Percentiles rank a stretch among this genome's conserved stretches.
Conservation (phyloP, 331 rosid species). For the Arachis monticola region DNA sequence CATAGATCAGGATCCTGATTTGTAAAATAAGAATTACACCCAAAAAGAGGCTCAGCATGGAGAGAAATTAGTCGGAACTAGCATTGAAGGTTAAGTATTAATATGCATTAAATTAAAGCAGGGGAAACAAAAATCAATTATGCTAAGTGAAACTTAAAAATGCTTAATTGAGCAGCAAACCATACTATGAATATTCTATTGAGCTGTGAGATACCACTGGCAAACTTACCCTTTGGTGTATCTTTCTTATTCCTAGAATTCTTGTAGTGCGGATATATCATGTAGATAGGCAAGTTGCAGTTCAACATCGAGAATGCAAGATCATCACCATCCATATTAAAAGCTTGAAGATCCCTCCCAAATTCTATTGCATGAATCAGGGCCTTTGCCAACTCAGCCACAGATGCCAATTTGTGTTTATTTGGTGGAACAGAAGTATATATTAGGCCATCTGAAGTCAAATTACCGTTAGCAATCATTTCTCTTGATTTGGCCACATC, state of each 20-base stretch:
- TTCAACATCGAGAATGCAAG: conserved; percentile 73
- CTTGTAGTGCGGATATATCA: conserved; percentile 89
- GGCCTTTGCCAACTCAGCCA: conserved; percentile 44
- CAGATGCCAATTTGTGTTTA: conserved; percentile 51
- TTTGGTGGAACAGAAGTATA: conserved; percentile 45
- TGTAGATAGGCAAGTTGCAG: conserved; percentile 77
- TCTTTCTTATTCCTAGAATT: conserved; percentile 65
- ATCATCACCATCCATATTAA: conserved; percentile 58
- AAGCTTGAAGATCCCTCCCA: conserved; percentile 60
- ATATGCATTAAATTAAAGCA: conserved; percentile 7
- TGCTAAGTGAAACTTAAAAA: conserved; percentile 30
- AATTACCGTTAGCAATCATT: conserved; percentile 51
- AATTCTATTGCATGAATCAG: conserved; percentile 47
- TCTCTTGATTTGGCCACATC: conserved; percentile 56
- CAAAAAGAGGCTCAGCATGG: background rate
- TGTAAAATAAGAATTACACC: conserved; percentile 18
- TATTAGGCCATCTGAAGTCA: conserved; percentile 42
- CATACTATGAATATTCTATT: conserved; percentile 86
- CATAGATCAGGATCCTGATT: conserved; percentile 43
- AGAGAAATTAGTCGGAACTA: conserved; percentile 16
- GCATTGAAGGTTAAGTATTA: conserved; percentile 1
- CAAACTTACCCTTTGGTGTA: conserved; percentile 65
- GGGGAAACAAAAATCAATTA: background rate
- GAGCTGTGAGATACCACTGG: conserved; percentile 86
- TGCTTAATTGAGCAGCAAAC: conserved; percentile 37